phyloP scores from a whole-genome alignment of 1,139 yeast species.

The Yamadazyma blattariae region DNA sequence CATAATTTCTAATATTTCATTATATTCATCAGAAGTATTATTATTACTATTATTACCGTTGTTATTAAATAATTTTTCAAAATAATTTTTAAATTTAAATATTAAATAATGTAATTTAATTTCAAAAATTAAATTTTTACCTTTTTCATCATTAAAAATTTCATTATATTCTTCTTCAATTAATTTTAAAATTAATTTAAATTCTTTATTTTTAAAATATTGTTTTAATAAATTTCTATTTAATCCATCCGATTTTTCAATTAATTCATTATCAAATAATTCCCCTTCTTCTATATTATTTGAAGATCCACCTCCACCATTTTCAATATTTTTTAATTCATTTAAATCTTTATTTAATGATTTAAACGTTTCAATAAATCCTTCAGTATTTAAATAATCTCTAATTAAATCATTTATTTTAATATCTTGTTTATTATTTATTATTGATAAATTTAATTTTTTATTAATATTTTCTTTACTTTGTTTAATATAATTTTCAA shows the following conservation, averaged over 20 bases:
- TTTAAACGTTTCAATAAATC: slow-evolving; percentile 64
- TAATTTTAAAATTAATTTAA: slow-evolving; percentile 45
- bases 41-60: slow-evolving; percentile 19
- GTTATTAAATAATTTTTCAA: slow-evolving; percentile 18
- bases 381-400: slow-evolving; percentile 71
- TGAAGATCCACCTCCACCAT: slow-evolving; percentile 5
- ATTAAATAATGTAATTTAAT: slow-evolving; percentile 52
- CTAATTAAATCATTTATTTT: slow-evolving; percentile 56
- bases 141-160: slow-evolving; percentile 31
- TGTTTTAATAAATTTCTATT: slow-evolving; percentile 53
- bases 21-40: slow-evolving; percentile 13
- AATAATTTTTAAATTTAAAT: slow-evolving; percentile 20
- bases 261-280: slow-evolving; percentile 4
- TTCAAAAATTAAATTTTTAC: slow-evolving; percentile 49
- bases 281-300: slow-evolving; percentile 2
- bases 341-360: slow-evolving; percentile 47
- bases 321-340: slow-evolving; percentile 34
- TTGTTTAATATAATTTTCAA: slow-evolving; percentile 57
- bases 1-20: slow-evolving; percentile 37
- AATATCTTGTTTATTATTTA: slow-evolving; percentile 20
- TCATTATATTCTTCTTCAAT: slow-evolving; percentile 44
- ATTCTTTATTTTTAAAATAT: slow-evolving; percentile 43
- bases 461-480: slow-evolving; percentile 29
- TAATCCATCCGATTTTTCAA: slow-evolving; percentile 26
- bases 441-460: slow-evolving; percentile 16